Percentiles rank a stretch among this genome's conserved stretches.
phyloP scores from a whole-genome alignment of 176 grass and related monocot species.

The Zoysia pacifica region DNA sequence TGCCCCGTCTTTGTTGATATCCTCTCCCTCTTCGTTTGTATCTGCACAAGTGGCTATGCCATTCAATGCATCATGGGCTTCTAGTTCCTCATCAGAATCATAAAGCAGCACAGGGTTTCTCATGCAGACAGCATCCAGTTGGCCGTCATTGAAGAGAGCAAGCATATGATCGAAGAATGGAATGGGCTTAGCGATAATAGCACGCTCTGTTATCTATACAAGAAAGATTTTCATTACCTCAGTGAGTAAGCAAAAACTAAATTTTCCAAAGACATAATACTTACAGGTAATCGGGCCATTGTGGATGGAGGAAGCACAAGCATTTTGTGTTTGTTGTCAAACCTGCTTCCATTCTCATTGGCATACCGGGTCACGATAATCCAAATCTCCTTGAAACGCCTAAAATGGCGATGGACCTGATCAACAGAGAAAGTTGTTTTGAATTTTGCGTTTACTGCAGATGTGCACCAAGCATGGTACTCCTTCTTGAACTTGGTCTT shows the following conservation, averaged over 20 bases:
- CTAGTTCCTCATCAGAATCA: conserved; percentile 44
- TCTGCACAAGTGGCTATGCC: conserved; percentile 32
- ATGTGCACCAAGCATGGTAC: conserved; percentile 43
- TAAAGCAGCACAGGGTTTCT: conserved; percentile 14
- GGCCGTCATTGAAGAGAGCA: conserved; percentile 41
- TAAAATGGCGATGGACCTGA: conserved; percentile 60
- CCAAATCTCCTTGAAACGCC: conserved; percentile 62
- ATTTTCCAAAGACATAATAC: conserved; percentile 32
- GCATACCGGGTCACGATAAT: conserved; percentile 41
- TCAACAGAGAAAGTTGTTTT: conserved; percentile 49
- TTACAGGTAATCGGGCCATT: conserved; percentile 52
- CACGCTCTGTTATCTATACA: conserved; percentile 49
- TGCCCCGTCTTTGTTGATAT: conserved; percentile 10
- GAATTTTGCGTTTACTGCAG: conserved; percentile 48
- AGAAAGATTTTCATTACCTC: conserved; percentile 34
- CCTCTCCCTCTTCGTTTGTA: background rate
- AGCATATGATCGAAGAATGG: conserved; percentile 53
- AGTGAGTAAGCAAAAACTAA: conserved; percentile 8
- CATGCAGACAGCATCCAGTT: conserved; percentile 41
- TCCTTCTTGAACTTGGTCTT: conserved; percentile 59
- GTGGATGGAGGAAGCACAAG: conserved; percentile 47
- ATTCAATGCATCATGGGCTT: conserved; percentile 38
- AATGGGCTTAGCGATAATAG: conserved; percentile 54
- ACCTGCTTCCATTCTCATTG: conserved; percentile 39
- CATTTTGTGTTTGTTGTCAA: conserved; percentile 52